A percentile compares a stretch with the other conserved stretches of the same genome.
Conservation (phyloP, 306 rosid species). For the Crotalaria pallida region DNA sequence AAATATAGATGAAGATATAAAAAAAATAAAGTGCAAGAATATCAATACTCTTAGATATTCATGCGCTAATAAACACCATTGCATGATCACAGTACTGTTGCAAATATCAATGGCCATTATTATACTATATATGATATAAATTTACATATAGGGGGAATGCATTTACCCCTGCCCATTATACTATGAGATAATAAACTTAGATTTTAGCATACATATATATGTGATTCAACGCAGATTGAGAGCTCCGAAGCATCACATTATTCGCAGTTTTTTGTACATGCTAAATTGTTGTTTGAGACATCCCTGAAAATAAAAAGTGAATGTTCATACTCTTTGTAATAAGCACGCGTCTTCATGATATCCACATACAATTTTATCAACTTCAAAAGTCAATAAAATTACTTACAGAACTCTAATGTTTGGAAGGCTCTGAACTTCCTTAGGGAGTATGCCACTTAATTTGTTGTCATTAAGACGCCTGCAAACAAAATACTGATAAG, state of each 20-base stretch:
- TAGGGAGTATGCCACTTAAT: constrained; percentile 77
- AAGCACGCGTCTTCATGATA: not conserved
- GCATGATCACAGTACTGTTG: constrained; percentile 34
- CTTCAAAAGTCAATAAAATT: not conserved
- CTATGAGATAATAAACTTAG: constrained; percentile 40
- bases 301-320: constrained; percentile 90
- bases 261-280: constrained; percentile 70
- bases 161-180: constrained; percentile 50
- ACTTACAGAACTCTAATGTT: constrained; percentile 97
- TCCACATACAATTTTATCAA: not conserved
- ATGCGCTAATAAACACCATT: constrained; percentile 31
- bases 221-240: constrained; percentile 26
- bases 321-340: constrained; percentile 57
- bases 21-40: too few relatives aligned
- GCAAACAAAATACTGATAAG: constrained; percentile 26
- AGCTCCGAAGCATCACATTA: constrained; percentile 27
- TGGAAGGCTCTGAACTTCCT: constrained; percentile 56
- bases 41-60: too few relatives aligned
- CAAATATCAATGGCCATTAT: constrained; percentile 34
- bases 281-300: constrained; percentile 80
- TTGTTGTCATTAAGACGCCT: constrained; percentile 85
- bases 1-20: too few relatives aligned
- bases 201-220: constrained; percentile 32
- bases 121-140: constrained; percentile 40
- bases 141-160: constrained; percentile 52